Percentiles rank a stretch among this genome's conserved stretches.
Evolutionary conservation across 1,284 basidiomycete species (phyloP).

Genomic region (Ustilago crameri): DNA sequence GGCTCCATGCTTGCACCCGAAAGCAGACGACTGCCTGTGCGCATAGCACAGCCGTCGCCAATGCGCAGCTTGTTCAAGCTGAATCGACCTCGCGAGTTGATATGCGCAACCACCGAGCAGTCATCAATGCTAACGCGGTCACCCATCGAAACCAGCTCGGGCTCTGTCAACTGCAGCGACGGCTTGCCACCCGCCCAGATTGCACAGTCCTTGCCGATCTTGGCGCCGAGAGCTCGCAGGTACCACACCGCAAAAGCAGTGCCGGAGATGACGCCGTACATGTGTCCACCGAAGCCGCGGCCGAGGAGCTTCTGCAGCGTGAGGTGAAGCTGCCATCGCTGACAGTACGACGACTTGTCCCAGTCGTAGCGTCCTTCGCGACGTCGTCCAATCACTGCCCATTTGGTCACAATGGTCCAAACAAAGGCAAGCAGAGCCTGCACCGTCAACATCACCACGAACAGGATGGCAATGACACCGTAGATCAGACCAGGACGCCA

Average conservation of each 20-base stretch:
- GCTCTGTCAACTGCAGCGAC: constrained; percentile 66
- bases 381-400: constrained; percentile 65
- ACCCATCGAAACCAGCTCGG: constrained; percentile 67
- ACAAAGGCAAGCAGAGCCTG: constrained; percentile 61
- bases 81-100: constrained; percentile 67
- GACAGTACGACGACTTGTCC: constrained; percentile 68
- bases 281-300: constrained; percentile 65
- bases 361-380: constrained; percentile 68
- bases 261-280: constrained; percentile 63
- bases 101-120: constrained; percentile 67
- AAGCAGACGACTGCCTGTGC: constrained; percentile 63
- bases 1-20: constrained; percentile 67
- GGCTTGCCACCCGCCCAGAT: constrained; percentile 68
- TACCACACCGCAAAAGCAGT: constrained; percentile 65
- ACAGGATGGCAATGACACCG: constrained; percentile 59
- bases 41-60: constrained; percentile 67
- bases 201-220: constrained; percentile 62
- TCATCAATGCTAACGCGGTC: constrained; percentile 65
- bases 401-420: constrained; percentile 66
- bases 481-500: constrained; percentile 66
- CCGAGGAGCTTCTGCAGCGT: constrained; percentile 62
- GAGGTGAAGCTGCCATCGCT: constrained; percentile 67
- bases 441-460: constrained; percentile 60
- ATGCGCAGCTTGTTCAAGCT: constrained; percentile 66
- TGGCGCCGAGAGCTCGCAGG: constrained; percentile 63